Evolutionary conservation across 164 flowering plant genomes (phyloP).

Genomic region (Dillenia turbinata): DNA sequence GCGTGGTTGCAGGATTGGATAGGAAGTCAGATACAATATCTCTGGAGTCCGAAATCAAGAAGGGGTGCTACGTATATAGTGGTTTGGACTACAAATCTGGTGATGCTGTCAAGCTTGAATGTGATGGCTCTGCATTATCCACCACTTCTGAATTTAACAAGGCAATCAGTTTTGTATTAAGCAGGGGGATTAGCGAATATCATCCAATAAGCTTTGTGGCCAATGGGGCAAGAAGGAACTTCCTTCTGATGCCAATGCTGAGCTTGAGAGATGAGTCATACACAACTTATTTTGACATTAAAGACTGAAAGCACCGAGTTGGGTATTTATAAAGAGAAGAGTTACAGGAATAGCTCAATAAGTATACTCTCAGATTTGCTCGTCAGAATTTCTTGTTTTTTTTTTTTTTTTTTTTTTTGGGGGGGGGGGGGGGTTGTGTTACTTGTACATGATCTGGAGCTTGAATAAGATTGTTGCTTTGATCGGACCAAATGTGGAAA

Average conservation of each 20-base stretch:
- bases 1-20: constrained; percentile 50
- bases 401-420: too few species aligned
- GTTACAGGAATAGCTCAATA: too few species aligned
- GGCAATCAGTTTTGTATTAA: constrained; percentile 52
- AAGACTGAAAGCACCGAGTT: constrained; percentile 1
- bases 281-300: constrained; percentile 66
- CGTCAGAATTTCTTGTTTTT: too few species aligned
- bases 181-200: constrained; percentile 46
- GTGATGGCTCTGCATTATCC: constrained; percentile 18
- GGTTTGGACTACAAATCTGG: constrained; percentile 17
- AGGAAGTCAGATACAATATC: constrained; percentile 37
- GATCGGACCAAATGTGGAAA: too few species aligned
- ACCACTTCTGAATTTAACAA: constrained; percentile 21
- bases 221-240: constrained; percentile 56
- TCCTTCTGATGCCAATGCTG: constrained; percentile 57
- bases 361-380: too few species aligned
- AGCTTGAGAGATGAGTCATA: constrained; percentile 76
- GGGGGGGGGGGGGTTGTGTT: too few species aligned
- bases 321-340: too few species aligned
- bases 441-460: too few species aligned
- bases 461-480: too few species aligned
- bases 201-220: constrained; percentile 86
- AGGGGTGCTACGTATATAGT: constrained; percentile 40
- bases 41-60: constrained; percentile 31
- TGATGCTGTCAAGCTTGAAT: constrained; percentile 32